These are phyloP conservation scores for Colletotrichum lupini DNA, from an alignment of 2,329 filamentous ascomycete species.

Conservation along the genomic window DNA sequence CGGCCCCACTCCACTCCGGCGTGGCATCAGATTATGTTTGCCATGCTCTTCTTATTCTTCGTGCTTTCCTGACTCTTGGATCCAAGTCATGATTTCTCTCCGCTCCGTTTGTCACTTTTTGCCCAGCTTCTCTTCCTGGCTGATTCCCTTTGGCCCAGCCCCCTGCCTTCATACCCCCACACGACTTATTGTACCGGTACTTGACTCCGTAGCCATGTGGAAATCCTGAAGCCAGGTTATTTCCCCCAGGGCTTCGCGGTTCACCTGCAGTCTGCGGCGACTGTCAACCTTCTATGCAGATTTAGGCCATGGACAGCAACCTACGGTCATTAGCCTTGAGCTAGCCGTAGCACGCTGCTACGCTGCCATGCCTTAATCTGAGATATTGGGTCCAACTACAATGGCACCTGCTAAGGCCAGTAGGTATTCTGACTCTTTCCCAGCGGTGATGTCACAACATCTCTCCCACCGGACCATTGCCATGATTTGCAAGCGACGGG, in stretches of 20 bases:
- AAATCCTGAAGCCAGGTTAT: no score
- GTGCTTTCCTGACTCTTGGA: not conserved
- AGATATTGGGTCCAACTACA: not conserved
- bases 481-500: not conserved
- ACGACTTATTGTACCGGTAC: no score
- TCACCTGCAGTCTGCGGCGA: constrained; percentile 1
- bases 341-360: not conserved
- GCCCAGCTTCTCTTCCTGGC: not conserved
- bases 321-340: no score
- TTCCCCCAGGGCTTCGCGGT: not conserved
- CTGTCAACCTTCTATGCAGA: not conserved
- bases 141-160: not conserved
- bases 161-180: not conserved
- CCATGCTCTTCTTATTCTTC: not conserved
- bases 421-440: not conserved
- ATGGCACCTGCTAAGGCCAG: not conserved
- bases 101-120: not conserved
- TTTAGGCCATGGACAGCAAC: not conserved
- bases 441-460: constrained; percentile 27
- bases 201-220: not conserved
- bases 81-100: not conserved
- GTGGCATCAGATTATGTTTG: not conserved
- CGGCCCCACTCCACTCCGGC: not conserved
- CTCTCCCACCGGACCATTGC: not conserved
- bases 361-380: not conserved